Base-by-base conservation (phyloP, 371 early-diverging fungal genomes). In the Batrachochytrium dendrobatidis region DNA sequence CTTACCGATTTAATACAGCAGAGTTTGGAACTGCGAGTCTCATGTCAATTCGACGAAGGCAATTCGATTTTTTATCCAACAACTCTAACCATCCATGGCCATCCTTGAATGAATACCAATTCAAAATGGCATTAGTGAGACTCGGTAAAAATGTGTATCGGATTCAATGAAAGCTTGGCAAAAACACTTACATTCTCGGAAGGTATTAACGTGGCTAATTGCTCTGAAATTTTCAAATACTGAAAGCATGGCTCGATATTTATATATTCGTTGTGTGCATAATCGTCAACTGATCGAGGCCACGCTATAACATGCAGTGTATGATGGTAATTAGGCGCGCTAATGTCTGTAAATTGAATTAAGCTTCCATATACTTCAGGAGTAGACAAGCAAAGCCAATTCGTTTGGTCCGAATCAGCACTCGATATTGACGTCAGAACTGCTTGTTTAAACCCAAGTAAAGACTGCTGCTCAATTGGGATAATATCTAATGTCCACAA, bases 41-140 rank as follows among this genome's bases (percentile, higher is more conserved):
- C 15, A 86, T 62, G 39, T 72, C 72, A 49, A 88, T 72, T 29
- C 84, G 69, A 77, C 86, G 82, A 20, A 85, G 72, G 31, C 77
- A 77, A 29, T 78, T 73, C 25, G 74, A 68, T 0, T 60, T 53
- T 24, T 82, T 75, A 60, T 85, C 82, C 34, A 85, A 60, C 26
- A 45, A 12, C 7, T 45, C 46, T 24, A 45, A 3, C 46, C 46
- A 45, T 3, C 46, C 46, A 26, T 26, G 46, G n/a, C 46, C 5
- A 26, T 3, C 26, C 12, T 12, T 45, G 46, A 20, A 39, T n/a
- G n/a, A 88, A 61, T 55, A 86, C 87, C 60, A n/a, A n/a, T n/a
- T n/a, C n/a, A n/a, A n/a, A n/a, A n/a, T n/a, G n/a, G n/a, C n/a
- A n/a, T n/a, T n/a, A n/a, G n/a, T n/a, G n/a, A n/a, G n/a, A n/a